Percentiles rank a stretch among this genome's conserved stretches.
These are phyloP conservation scores for Kwoniella shandongensis DNA, from an alignment of 768 basidiomycete genomes.

Conservation along the genomic window DNA sequence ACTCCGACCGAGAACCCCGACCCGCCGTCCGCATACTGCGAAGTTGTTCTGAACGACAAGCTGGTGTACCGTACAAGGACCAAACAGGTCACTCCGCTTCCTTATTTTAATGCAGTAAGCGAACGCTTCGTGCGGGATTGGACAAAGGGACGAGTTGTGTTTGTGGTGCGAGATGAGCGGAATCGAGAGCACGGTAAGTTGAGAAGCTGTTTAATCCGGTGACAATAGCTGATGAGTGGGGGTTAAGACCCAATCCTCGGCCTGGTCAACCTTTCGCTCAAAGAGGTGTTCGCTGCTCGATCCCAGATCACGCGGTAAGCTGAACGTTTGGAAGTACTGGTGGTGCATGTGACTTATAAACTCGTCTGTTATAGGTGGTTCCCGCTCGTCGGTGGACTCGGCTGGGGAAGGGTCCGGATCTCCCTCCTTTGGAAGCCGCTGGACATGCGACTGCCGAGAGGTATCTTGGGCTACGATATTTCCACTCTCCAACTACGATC, in stretches of 20 bases:
- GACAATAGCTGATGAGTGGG: not conserved
- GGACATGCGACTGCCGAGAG: slow-evolving; percentile 45
- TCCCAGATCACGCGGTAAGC: slow-evolving; percentile 42
- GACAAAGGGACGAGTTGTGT: slow-evolving; percentile 43
- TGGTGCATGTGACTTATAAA: not conserved
- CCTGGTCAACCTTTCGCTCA: slow-evolving; percentile 41
- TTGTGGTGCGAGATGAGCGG: slow-evolving; percentile 52
- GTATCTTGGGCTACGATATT: slow-evolving; percentile 49
- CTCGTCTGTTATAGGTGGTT: slow-evolving; percentile 35
- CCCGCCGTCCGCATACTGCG: slow-evolving; percentile 49
- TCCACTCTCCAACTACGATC: slow-evolving; percentile 45
- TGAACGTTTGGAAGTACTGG: not conserved
- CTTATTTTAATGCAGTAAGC: slow-evolving; percentile 52
- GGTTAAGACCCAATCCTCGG: slow-evolving; percentile 48
- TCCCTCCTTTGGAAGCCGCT: slow-evolving; percentile 53
- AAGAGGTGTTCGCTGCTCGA: slow-evolving; percentile 36
- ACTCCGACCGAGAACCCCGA: slow-evolving; percentile 42
- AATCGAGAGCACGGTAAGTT: slow-evolving; percentile 52
- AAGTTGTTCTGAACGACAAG: slow-evolving; percentile 53
- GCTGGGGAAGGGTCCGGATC: slow-evolving; percentile 49
- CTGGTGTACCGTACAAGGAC: slow-evolving; percentile 52
- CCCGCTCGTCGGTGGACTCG: slow-evolving; percentile 49
- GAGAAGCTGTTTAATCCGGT: not conserved
- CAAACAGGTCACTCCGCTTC: slow-evolving; percentile 50
- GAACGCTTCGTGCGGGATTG: slow-evolving; percentile 54